Base-by-base conservation (phyloP, 805 yeast species). In the Myxozyma udenii region DNA sequence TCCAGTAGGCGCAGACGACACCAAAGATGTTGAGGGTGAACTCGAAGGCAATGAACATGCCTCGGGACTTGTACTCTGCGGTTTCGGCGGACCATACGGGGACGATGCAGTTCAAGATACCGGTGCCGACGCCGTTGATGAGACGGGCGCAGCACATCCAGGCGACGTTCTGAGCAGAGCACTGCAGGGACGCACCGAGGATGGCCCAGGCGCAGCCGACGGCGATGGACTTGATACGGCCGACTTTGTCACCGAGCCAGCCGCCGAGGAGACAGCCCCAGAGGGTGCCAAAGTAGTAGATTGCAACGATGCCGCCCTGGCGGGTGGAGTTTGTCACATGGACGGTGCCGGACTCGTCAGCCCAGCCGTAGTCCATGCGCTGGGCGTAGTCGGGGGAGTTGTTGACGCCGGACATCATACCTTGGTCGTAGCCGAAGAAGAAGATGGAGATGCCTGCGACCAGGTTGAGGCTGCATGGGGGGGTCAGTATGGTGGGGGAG, bases 21-120 rank as follows among this genome's bases (percentile, higher is more conserved):
- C 89, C 89, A 45, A 81, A 71, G 59, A 81, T 78, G 44, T 48
- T 49, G 43, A 80, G 74, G 33, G 83, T 76, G 59, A 85, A 85
- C 67, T 82, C 84, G 74, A 26, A 86, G 79, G 63, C 90, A 87
- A 55, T 48, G 41, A 61, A 43, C 47, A 53, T 47, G 16, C 64
- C 64, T 9, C 62, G 63, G 24, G 61, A 50, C 41, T 47, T 48
- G 18, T 84, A 75, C 49, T 75, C 89, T 14, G 87, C 78, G 22
- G 85, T 81, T 68, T 85, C 87, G 35, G 89, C 84, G 71, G 82
- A 80, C 66, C 83, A 85, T 62, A 87, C 72, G 41, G 93, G 90
- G 30, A 84, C 85, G 50, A 84, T 61, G 19, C 61, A 59, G 40
- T 65, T 62, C 32, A 64, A 52, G 30, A 57, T 45, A 37, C 69